Evolutionary conservation across 1,139 yeast genomes (phyloP), one percentile per base, ranked within the genome.

Genomic region (Saccharomyces hybrid): DNA sequence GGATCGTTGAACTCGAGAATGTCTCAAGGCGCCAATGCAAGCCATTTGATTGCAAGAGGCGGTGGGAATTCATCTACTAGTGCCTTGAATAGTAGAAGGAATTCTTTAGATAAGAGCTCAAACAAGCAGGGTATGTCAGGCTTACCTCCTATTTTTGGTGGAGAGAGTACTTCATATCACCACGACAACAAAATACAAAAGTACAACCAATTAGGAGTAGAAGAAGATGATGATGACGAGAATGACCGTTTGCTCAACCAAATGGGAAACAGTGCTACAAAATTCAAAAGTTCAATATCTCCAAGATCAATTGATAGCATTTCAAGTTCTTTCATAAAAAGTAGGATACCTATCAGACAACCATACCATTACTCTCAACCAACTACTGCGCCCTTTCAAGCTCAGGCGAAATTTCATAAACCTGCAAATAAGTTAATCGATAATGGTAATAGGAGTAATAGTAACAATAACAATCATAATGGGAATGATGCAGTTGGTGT

Each of bases 1-100:
- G 78, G 81, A 1, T 71, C 79, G 3, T 74, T 78, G 51, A 71
- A 75, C 32, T 74, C 80, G 13, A 68, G 80, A 57, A 64, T 80
- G 47, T 73, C 76, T 31, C 78, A 66, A 31, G 60, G 58, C 3
- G 44, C 25, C n/a, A 38, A 16, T 38, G 25, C 44, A 11, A 38
- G n/a, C 9, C 60, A 62, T 46, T 48, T 58, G 16, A 54, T 55
- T 34, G 64, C 60, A 8, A 61, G 61, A 32, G 61, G 66, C 29
- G 59, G 55, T 14, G 70, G 64, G 11, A 59, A 64, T 5, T 51
- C 55, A 11, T 32, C 50, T 23, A 23, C 32, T 56, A 23, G 34
- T 46, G 13, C 44, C 5, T 26, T 54, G 6, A 50, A 51, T 13
- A 64, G 64, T 48, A 57, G 66, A 54, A 55, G 59, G 31, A 59